Conservation (phyloP, 202 grass and related monocot genomes). For the Brachypodium distachyon region DNA sequence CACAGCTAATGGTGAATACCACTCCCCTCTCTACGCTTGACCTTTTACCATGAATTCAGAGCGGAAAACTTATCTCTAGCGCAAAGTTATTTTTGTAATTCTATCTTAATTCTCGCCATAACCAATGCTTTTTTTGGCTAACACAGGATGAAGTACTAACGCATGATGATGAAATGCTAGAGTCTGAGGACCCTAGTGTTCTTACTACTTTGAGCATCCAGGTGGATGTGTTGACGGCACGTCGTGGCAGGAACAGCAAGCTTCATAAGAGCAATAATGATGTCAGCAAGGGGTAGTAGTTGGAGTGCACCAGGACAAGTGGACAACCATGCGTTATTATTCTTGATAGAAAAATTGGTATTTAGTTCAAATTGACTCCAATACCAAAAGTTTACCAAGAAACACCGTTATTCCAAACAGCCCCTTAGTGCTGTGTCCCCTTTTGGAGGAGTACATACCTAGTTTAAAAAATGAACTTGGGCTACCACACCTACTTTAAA, state of each 20-base stretch:
- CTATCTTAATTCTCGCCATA: not conserved
- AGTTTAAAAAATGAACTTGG: too few relatives aligned
- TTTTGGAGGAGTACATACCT: too few relatives aligned
- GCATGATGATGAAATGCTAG: slow-evolving; percentile 16
- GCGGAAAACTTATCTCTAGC: not conserved
- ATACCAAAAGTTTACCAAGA: too few relatives aligned
- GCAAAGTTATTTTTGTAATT: not conserved
- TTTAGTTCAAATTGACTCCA: too few relatives aligned
- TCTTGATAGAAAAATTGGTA: too few relatives aligned
- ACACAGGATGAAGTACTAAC: slow-evolving; percentile 36
- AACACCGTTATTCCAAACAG: too few relatives aligned
- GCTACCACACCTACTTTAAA: too few relatives aligned
- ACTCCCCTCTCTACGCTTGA: not conserved
- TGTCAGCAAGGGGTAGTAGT: slow-evolving; percentile 20
- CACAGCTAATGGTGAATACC: slow-evolving; percentile 44
- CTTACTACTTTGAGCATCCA: slow-evolving; percentile 44
- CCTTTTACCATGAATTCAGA: not conserved
- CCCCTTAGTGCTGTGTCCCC: too few relatives aligned
- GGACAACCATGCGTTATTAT: too few relatives aligned
- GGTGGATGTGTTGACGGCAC: slow-evolving; percentile 4
- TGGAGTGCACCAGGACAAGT: too few relatives aligned
- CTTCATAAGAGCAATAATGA: not conserved
- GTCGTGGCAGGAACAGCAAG: not conserved
- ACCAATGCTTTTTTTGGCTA: not conserved
- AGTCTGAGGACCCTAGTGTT: slow-evolving; percentile 23